phyloP scores from a whole-genome alignment of 768 basidiomycete species.

The Cystobasidium ongulense region DNA sequence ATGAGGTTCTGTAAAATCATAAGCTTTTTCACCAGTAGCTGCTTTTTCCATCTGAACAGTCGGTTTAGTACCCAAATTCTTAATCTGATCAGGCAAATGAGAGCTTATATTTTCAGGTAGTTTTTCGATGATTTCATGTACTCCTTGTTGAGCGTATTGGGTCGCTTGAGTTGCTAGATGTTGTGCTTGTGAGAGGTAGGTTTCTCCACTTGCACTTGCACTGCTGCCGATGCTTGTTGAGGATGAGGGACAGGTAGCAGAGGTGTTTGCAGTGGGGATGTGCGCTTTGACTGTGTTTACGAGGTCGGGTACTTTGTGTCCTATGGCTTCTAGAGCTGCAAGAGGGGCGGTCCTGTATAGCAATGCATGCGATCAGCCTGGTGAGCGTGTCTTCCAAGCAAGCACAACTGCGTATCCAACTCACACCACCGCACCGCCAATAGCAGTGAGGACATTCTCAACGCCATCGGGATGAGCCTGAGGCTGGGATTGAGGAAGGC shows the following conservation, averaged over 20 bases:
- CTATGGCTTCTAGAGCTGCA: constrained; percentile 10
- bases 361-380: neutral
- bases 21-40: neutral
- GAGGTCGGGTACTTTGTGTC: neutral
- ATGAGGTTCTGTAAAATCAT: constrained; percentile 14
- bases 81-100: neutral
- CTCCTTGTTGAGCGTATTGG: neutral
- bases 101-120: neutral
- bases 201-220: neutral
- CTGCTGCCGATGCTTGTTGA: neutral
- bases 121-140: neutral
- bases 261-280: neutral
- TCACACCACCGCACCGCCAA: constrained; percentile 9
- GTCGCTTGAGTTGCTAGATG: neutral
- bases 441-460: constrained; percentile 6
- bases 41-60: neutral
- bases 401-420: too few species aligned
- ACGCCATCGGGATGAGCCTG: neutral
- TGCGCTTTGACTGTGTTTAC: neutral
- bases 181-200: neutral
- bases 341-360: constrained; percentile 4
- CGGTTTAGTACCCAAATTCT: neutral
- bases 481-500: too few species aligned
- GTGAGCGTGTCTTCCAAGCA: neutral
- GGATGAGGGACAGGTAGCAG: neutral